Evolutionary conservation across 192 early-diverging fungal genomes (phyloP).

Genomic region (Podila minutissima): DNA sequence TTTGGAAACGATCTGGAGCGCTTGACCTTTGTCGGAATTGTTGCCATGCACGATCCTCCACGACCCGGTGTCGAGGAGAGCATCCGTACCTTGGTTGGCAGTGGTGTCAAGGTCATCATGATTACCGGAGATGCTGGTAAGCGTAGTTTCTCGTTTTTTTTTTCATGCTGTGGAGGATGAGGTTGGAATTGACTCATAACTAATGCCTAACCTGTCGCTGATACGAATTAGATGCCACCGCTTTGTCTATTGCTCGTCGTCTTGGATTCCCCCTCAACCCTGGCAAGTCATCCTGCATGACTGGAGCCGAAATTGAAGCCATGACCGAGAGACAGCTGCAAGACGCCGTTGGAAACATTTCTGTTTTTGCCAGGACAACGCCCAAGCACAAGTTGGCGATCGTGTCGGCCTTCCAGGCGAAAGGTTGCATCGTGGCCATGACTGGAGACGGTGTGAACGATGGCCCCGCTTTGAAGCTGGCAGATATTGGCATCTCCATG

Average conservation of each 20-base stretch:
- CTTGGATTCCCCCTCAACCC: slow-evolving; percentile 83
- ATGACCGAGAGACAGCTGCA: slow-evolving; percentile 73
- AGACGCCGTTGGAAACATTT: slow-evolving; percentile 66
- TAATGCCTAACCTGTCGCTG: background rate
- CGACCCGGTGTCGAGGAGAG: slow-evolving; percentile 79
- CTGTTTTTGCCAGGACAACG: slow-evolving; percentile 85
- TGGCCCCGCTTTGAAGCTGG: slow-evolving; percentile 90
- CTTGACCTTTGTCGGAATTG: slow-evolving; percentile 83
- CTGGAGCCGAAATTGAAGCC: slow-evolving; percentile 74
- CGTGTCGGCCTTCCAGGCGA: slow-evolving; percentile 86
- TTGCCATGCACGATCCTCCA: slow-evolving; percentile 95
- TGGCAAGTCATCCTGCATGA: slow-evolving; percentile 70
- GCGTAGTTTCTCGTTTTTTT: background rate
- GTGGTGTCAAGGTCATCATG: slow-evolving; percentile 95
- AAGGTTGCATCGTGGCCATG: slow-evolving; percentile 93
- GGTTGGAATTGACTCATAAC: slow-evolving; percentile 18
- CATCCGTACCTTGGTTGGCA: slow-evolving; percentile 73
- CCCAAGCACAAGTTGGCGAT: slow-evolving; percentile 93
- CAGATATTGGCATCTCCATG: slow-evolving; percentile 98
- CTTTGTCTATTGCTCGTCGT: slow-evolving; percentile 86
- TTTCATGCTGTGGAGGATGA: background rate
- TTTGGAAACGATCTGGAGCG: slow-evolving; percentile 64
- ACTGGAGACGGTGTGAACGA: slow-evolving; percentile 98
- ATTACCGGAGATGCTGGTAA: slow-evolving; percentile 93
- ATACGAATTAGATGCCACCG: slow-evolving; percentile 74